These are phyloP conservation scores for Pseudotsuga menziesii DNA, from an alignment of 75 land plant species.

Conservation along the genomic window DNA sequence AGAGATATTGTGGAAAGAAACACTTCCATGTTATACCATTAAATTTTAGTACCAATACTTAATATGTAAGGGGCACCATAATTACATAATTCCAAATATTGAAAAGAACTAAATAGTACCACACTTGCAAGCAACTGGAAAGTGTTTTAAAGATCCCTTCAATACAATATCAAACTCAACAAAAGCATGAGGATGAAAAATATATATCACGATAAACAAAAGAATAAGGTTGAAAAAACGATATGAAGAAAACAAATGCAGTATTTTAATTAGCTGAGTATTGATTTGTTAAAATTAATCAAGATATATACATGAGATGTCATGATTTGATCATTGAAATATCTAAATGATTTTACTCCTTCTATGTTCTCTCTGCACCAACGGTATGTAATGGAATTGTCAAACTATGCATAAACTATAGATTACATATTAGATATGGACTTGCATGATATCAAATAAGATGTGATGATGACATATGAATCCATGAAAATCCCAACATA, in stretches of 20 bases:
- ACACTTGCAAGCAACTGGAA: constrained; percentile 30
- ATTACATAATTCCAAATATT: too few species aligned
- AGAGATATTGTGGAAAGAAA: constrained; percentile 70
- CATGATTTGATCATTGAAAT: too few species aligned
- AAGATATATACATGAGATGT: not conserved
- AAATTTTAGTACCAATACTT: not conserved
- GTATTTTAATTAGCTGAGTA: too few species aligned
- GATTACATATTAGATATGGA: not conserved
- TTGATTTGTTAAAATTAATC: not conserved
- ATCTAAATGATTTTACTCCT: too few species aligned
- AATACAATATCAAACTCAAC: not conserved
- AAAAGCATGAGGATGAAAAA: not conserved
- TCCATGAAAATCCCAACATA: constrained; percentile 89
- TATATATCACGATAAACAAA: not conserved
- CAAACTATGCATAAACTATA: not conserved
- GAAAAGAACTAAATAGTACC: not conserved
- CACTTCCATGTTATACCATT: constrained; percentile 35
- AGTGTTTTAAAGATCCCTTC: constrained; percentile 39
- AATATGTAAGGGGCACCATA: not conserved
- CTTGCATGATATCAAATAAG: not conserved
- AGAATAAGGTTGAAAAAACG: constrained; percentile 32
- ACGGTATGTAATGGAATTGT: too few species aligned
- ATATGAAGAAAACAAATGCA: not conserved
- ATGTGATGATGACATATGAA: constrained; percentile 29
- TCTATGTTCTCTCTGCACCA: too few species aligned